Base-by-base conservation (phyloP, 768 basidiomycete species). In the Tylopilus plumbeoviolaceoides region DNA sequence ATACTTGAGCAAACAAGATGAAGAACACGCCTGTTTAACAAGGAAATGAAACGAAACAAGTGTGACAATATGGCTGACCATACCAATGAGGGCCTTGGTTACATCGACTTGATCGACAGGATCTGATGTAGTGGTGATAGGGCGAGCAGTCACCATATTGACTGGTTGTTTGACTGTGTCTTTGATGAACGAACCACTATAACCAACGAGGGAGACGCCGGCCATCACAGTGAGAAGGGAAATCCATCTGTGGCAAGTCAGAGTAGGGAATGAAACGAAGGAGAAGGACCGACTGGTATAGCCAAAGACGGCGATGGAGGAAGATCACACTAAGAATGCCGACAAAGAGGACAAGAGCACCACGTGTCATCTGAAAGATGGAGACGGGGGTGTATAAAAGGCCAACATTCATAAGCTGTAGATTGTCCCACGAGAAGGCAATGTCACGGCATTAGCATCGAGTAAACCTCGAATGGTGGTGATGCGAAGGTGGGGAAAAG, bases 321-420 rank as follows among this genome's bases (percentile, higher is more conserved):
- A 98, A 98, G 51, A 94, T 68, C 63, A 98, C 94, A 47, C 87
- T 90, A 60, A 98, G 81, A 50, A 90, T 65, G 43, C 93, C 95
- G 54, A 98, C 95, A 71, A 94, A 98, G 49, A 95, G 80, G 44
- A 97, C 92, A 52, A 97, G 83, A 40, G 92, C 88, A 47, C 95
- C 94, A 53, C 89, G 84, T 55, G 86, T 91, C 94, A 97, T 95
- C 71, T 97, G 95, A 75, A 91, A 98, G 61, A 98, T 92, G 40
- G 91, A 94, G 50, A 99, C 97, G 27, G 95, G 95, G 1, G 94
- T 95, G 70, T 95, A 92, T 35, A 99, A 80, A 44, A 99, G 79
- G 50, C 97, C 97, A 59, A 95, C 78, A 66, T 97, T 97, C 97
- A 98, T 98, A 59, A 97, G 73, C 73, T 78, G 66, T 60, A 57